A percentile compares a stretch with the other conserved stretches of the same genome.
Conservation (phyloP, 192 early-diverging fungal species). For the Entomortierella lignicola region DNA sequence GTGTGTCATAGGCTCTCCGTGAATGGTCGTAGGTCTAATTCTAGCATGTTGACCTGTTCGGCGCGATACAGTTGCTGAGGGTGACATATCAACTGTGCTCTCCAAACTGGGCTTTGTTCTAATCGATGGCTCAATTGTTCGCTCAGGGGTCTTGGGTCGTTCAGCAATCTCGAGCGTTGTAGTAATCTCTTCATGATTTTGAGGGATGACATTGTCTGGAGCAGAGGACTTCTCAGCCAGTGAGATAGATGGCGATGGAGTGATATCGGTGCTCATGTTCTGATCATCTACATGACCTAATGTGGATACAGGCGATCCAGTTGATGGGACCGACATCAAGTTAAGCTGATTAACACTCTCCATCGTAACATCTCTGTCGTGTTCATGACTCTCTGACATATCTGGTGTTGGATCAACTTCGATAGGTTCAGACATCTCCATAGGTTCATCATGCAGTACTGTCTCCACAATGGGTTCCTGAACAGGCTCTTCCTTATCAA, state of each 20-base stretch:
- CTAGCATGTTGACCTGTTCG: conserved; percentile 35
- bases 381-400: conserved; percentile 2
- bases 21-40: conserved; percentile 44
- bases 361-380: conserved; percentile 30
- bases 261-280: conserved; percentile 12
- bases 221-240: conserved; percentile 23
- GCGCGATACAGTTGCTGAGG: conserved; percentile 40
- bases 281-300: conserved; percentile 16
- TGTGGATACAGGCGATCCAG: conserved; percentile 36
- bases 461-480: conserved; percentile 1
- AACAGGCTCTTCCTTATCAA: conserved; percentile 14
- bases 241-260: conserved; percentile 27
- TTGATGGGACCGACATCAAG: conserved; percentile 31
- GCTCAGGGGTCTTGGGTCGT: conserved; percentile 28
- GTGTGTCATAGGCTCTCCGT: conserved; percentile 50
- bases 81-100: conserved; percentile 41
- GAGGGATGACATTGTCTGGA: conserved; percentile 5
- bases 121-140: background rate
- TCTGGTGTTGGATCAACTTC: conserved; percentile 24
- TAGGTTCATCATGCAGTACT: conserved; percentile 12
- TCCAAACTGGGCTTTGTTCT: conserved; percentile 20
- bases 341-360: conserved; percentile 38
- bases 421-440: conserved; percentile 24
- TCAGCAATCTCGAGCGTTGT: conserved; percentile 9
- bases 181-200: conserved; percentile 16